Conservation (phyloP, 164 flowering plant genomes). For the Kingdonia uniflora region DNA sequence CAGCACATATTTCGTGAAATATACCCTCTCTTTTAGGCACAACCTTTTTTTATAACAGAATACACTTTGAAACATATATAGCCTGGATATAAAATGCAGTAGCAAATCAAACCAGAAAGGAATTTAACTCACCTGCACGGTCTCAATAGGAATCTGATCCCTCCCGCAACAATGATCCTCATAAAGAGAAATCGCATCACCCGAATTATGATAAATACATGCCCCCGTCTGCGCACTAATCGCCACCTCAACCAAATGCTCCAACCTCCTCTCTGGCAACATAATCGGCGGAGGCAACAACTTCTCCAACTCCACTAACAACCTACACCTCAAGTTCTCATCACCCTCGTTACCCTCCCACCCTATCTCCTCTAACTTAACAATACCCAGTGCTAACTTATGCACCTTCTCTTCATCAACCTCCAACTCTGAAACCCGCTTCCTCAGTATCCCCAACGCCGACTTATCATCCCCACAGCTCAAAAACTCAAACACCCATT, state of each 20-base stretch:
- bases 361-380: constrained; percentile 7
- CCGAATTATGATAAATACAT: constrained; percentile 61
- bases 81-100: too few relatives aligned
- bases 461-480: constrained; percentile 33
- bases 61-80: too few relatives aligned
- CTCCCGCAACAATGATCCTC: constrained; percentile 60
- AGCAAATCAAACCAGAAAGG: too few relatives aligned
- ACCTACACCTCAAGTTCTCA: constrained; percentile 16
- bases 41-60: too few relatives aligned
- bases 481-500: constrained; percentile 49
- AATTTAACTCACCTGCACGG: constrained; percentile 49
- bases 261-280: constrained; percentile 40
- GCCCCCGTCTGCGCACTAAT: constrained; percentile 41
- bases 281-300: constrained; percentile 53
- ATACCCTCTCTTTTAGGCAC: too few relatives aligned
- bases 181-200: constrained; percentile 40
- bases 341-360: too few relatives aligned
- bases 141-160: constrained; percentile 65
- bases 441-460: constrained; percentile 46
- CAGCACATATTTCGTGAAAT: too few relatives aligned
- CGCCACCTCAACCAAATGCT: constrained; percentile 59
- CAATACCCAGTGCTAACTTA: constrained; percentile 36
- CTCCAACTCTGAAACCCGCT: constrained; percentile 30
- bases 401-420: constrained; percentile 40
- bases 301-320: constrained; percentile 48